A percentile compares a stretch with the other conserved stretches of the same genome.
Conservation (phyloP, 371 early-diverging fungal genomes). For the Mucor circinelloides region DNA sequence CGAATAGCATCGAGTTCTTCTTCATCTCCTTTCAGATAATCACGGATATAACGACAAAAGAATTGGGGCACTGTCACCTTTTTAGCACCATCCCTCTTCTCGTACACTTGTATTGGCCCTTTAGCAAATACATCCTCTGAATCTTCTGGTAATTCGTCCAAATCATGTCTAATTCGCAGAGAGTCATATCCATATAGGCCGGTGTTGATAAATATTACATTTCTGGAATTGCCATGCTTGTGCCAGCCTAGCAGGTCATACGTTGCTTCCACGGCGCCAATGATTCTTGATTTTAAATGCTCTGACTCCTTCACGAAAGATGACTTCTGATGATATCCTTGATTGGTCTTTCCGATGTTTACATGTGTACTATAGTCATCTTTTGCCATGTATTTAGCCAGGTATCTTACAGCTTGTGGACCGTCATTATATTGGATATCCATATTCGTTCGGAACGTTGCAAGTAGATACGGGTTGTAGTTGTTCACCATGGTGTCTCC, state of each 20-base stretch:
- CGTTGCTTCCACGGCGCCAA: constrained; percentile 4
- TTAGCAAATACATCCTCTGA: neutral
- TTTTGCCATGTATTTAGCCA: constrained; percentile 9
- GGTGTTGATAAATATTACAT: neutral
- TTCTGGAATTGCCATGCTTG: neutral
- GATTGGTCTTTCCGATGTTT: too few relatives aligned
- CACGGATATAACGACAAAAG: neutral
- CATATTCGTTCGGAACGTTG: neutral
- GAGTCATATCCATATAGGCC: neutral
- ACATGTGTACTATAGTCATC: neutral
- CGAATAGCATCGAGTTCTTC: too few relatives aligned
- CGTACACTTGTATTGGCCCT: neutral
- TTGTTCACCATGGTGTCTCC: neutral
- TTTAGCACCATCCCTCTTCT: neutral
- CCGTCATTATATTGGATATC: too few relatives aligned
- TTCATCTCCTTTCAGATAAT: too few relatives aligned
- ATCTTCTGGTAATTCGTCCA: neutral
- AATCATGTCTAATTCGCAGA: neutral
- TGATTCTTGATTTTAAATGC: neutral
- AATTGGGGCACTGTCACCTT: neutral
- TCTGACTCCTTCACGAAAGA: neutral
- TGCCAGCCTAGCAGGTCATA: constrained; percentile 3
- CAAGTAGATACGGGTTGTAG: constrained; percentile 5
- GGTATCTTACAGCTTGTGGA: neutral
- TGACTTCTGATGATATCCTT: neutral